Conservation (phyloP, 805 yeast genomes). For the Starmerella scarabaei region DNA sequence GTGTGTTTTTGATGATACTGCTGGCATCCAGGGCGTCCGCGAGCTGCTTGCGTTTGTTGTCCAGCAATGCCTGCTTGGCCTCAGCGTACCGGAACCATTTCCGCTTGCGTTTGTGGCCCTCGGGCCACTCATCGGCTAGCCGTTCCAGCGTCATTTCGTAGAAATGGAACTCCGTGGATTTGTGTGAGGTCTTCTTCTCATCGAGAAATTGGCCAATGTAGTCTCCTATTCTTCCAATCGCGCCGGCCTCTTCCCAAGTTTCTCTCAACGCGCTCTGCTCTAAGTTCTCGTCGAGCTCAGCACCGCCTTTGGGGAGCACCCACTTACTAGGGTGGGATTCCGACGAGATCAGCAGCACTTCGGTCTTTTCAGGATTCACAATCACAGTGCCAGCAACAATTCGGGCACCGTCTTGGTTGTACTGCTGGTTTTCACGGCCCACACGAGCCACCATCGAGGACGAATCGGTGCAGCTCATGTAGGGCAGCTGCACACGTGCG, state of each 20-base stretch:
- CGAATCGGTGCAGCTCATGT: constrained; percentile 13
- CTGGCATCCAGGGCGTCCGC: constrained; percentile 24
- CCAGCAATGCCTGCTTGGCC: constrained; percentile 25
- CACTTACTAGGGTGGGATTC: constrained; percentile 54
- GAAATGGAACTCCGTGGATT: constrained; percentile 70
- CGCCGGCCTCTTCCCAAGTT: constrained; percentile 98
- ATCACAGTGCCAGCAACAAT: constrained; percentile 89
- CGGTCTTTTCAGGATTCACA: constrained; percentile 40
- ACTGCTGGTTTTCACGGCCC: constrained; percentile 31
- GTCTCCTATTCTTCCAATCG: constrained; percentile 45
- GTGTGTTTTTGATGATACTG: constrained; percentile 2
- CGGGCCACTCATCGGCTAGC: constrained; percentile 65
- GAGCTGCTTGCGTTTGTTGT: constrained; percentile 24
- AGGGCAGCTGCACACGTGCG: no score
- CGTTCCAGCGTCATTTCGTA: constrained; percentile 57
- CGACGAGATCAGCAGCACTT: constrained; percentile 70
- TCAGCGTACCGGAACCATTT: constrained; percentile 46
- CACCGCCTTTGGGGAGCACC: constrained; percentile 94
- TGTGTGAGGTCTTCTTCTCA: constrained; percentile 36
- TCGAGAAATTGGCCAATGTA: constrained; percentile 60
- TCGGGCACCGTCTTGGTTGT: constrained; percentile 57
- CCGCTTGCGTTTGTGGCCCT: constrained; percentile 45
- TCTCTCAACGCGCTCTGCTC: constrained; percentile 60
- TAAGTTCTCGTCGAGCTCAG: constrained; percentile 63
- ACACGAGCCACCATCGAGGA: constrained; percentile 28